A percentile compares a stretch with the other conserved stretches of the same genome.
These are phyloP conservation scores for Rhamnella rubrinervis DNA, from an alignment of 331 rosid genomes.

Conservation along the genomic window DNA sequence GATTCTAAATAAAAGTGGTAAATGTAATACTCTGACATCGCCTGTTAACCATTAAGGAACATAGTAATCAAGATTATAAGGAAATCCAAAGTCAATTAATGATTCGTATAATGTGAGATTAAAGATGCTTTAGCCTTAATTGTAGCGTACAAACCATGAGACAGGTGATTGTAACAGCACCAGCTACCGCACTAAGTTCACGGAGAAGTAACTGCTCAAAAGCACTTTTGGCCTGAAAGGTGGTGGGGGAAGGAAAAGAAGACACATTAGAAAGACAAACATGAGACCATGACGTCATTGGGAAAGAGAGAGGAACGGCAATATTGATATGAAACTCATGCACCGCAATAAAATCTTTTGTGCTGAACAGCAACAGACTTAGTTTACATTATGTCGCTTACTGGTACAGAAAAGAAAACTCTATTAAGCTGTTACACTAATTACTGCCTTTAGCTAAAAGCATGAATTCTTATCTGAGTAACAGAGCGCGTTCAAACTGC, in stretches of 20 bases:
- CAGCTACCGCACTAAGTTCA: conserved; percentile 77
- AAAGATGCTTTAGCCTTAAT: conserved; percentile 1
- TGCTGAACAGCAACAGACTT: no score
- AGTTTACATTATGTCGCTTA: no score
- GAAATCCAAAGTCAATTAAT: not conserved
- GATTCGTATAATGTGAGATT: not conserved
- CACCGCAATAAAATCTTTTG: no score
- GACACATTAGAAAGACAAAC: not conserved
- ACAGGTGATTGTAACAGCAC: conserved; percentile 84
- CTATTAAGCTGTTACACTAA: no score
- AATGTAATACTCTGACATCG: not conserved
- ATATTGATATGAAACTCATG: no score
- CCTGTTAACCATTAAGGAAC: not conserved
- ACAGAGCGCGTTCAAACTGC: no score
- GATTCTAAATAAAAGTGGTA: not conserved
- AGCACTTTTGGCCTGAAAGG: conserved; percentile 56
- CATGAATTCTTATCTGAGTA: no score
- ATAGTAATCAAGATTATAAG: not conserved
- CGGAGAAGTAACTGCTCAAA: conserved; percentile 54
- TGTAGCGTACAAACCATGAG: conserved; percentile 64
- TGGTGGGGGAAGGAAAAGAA: not conserved
- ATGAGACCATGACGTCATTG: not conserved
- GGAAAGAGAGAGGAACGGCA: no score
- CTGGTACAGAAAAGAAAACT: no score
- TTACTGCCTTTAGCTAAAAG: no score